Conservation (phyloP, 495 filamentous ascomycete species). For the Penicillium macrosclerotiorum region DNA sequence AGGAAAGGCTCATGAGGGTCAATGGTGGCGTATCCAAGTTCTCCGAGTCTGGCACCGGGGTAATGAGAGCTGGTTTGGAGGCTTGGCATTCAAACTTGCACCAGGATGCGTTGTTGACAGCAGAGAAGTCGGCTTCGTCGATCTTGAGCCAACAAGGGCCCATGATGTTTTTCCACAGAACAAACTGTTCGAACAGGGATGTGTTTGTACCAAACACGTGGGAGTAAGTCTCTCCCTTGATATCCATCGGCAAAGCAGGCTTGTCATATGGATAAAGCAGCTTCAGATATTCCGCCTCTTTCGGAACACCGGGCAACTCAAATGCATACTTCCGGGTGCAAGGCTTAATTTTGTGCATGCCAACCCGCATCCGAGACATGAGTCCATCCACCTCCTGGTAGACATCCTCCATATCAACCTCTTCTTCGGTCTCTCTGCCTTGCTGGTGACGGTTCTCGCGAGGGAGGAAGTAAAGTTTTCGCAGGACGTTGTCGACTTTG, state of each 20-base stretch:
- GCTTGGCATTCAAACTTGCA: conserved; percentile 92
- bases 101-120: conserved; percentile 90
- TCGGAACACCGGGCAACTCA: conserved; percentile 82
- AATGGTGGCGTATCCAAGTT: conserved; percentile 78
- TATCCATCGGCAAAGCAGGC: conserved; percentile 63
- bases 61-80: conserved; percentile 69
- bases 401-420: conserved; percentile 86
- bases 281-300: conserved; percentile 88
- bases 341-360: conserved; percentile 89
- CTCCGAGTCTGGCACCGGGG: conserved; percentile 68
- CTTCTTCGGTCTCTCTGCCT: conserved; percentile 69
- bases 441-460: conserved; percentile 64
- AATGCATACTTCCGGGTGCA: conserved; percentile 93
- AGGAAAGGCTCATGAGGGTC: conserved; percentile 88
- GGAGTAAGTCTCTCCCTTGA: conserved; percentile 86
- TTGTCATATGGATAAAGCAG: conserved; percentile 88
- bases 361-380: conserved; percentile 79
- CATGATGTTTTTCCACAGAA: conserved; percentile 97
- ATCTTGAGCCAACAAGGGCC: conserved; percentile 96
- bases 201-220: conserved; percentile 94
- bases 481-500: conserved; percentile 91
- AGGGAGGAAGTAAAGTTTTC: conserved; percentile 92
- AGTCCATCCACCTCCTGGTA: conserved; percentile 82
- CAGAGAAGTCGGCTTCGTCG: conserved; percentile 73
- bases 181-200: conserved; percentile 93